A percentile compares a stretch with the other conserved stretches of the same genome.
These are phyloP conservation scores for Pseudocercospora musae DNA, from an alignment of 2,329 filamentous ascomycete genomes.

Conservation along the genomic window DNA sequence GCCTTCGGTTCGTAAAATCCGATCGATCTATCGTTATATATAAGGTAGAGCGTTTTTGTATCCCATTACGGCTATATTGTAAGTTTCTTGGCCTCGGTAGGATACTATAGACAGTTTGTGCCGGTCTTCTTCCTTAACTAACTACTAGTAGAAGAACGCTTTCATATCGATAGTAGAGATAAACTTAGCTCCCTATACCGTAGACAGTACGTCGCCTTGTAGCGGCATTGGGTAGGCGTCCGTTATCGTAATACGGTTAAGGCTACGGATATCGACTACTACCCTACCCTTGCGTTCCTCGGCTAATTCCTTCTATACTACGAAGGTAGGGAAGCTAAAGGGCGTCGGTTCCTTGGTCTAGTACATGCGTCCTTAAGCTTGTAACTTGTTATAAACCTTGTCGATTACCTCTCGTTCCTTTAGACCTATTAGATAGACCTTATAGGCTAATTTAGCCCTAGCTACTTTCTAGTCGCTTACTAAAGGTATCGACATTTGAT, in stretches of 20 bases:
- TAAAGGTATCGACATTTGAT: too few relatives aligned
- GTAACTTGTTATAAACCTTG: too few relatives aligned
- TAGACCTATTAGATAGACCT: too few relatives aligned
- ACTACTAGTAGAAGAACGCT: background rate
- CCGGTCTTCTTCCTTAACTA: background rate
- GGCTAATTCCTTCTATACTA: background rate
- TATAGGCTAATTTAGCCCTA: too few relatives aligned
- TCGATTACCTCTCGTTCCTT: too few relatives aligned
- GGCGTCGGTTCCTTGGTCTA: too few relatives aligned
- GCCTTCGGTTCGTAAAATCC: too few relatives aligned
- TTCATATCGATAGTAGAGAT: background rate
- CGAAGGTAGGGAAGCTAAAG: too few relatives aligned
- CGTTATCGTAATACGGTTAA: background rate
- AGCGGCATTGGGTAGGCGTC: background rate
- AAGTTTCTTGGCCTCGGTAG: background rate
- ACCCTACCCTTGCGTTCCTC: background rate
- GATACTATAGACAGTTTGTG: background rate
- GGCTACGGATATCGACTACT: background rate
- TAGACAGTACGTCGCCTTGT: background rate
- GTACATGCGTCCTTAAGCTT: too few relatives aligned
- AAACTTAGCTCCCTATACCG: background rate
- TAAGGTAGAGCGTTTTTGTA: background rate
- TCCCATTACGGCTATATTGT: background rate
- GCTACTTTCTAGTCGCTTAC: too few relatives aligned
- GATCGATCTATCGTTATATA: too few relatives aligned